Base-by-base conservation (phyloP, 495 filamentous ascomycete genomes). In the Rhizodiscina lignyota region DNA sequence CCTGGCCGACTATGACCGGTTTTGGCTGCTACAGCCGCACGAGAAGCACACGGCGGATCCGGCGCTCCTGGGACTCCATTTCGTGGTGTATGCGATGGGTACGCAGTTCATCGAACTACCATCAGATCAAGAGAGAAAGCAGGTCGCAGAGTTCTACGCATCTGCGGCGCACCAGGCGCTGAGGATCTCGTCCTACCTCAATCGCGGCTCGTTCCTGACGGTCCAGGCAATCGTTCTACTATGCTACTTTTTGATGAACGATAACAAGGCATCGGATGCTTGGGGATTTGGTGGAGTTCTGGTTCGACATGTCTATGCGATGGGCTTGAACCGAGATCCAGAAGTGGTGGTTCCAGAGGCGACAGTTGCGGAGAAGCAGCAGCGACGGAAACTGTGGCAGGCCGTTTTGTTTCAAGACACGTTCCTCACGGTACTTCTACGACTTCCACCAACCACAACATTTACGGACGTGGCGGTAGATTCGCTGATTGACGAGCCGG, bases 241-340 rank as follows among this genome's bases (percentile, higher is more conserved):
- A 31, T 73, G 69, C 12, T 81, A 81, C 46, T 83, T 82, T 45
- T 60, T 83, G 18, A 78, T 83, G 52, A 83, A 83, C 50, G 77
- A 81, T 48, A 79, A 79, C 40, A 77, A 81, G 38, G 73, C 74
- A 4, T 74, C 72, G 1, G 77, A 82, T 43, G 75, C 76, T 1
- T 83, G 75, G 72, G 72, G 74, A 0, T 83, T 80, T 59, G 74
- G 70, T 2, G 77, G 77, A 6, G 72, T 79, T 18, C 47, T 77
- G 27, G 69, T 75, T 32, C 64, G 77, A 32, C 77, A 83, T 58
- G 70, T 76, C 3, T 81, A 79, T 42, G 77, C 77, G 15, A 72
- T 80, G 67, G 75, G 77, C n/a, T 48, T 83, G 18, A 74, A 83
- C 42, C 68, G 77, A 5, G 76, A 82, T 41, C 77, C 77, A 3